phyloP scores from a whole-genome alignment of 1,139 yeast genomes.

The Lodderomyces beijingensis region DNA sequence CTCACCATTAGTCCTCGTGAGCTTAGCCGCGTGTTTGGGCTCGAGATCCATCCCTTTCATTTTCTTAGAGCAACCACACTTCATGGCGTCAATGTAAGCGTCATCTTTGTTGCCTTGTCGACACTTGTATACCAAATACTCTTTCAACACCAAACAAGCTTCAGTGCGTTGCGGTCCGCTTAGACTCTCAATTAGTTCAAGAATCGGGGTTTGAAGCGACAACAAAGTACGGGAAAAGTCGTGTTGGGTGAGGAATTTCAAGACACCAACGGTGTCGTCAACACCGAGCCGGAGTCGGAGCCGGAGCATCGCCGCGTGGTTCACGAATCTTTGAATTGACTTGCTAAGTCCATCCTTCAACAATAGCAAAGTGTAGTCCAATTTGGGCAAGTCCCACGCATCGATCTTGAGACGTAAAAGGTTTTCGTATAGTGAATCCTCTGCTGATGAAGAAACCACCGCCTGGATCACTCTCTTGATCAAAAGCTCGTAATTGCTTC shows the following conservation, averaged over 20 bases:
- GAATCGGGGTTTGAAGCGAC: too few species aligned
- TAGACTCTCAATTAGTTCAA: too few species aligned
- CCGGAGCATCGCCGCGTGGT: conserved; percentile 4
- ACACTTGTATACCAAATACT: conserved; percentile 10
- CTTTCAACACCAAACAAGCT: conserved; percentile 9
- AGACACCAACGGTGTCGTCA: too few species aligned
- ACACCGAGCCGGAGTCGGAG: conserved; percentile 5
- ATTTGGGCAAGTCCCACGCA: conserved; percentile 28
- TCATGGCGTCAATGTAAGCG: too few species aligned
- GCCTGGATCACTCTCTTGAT: conserved; percentile 34
- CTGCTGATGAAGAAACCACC: conserved; percentile 24
- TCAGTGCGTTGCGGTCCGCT: too few species aligned
- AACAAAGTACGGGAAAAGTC: conserved; percentile 10
- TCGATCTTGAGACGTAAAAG: conserved; percentile 19
- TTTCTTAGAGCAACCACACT: too few species aligned
- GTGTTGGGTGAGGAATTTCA: conserved; percentile 10
- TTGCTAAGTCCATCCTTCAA: conserved; percentile 34
- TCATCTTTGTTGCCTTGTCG: conserved; percentile 5
- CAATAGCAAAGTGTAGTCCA: conserved; percentile 28
- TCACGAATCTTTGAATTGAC: conserved; percentile 21
- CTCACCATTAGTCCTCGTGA: too few species aligned
- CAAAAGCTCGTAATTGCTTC: conserved; percentile 21
- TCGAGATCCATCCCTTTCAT: too few species aligned
- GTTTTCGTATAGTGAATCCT: conserved; percentile 22
- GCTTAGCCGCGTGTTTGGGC: too few species aligned